A percentile compares a stretch with the other conserved stretches of the same genome.
Conservation (phyloP, 2,329 filamentous ascomycete species). For the Hypoxylon sp. region DNA sequence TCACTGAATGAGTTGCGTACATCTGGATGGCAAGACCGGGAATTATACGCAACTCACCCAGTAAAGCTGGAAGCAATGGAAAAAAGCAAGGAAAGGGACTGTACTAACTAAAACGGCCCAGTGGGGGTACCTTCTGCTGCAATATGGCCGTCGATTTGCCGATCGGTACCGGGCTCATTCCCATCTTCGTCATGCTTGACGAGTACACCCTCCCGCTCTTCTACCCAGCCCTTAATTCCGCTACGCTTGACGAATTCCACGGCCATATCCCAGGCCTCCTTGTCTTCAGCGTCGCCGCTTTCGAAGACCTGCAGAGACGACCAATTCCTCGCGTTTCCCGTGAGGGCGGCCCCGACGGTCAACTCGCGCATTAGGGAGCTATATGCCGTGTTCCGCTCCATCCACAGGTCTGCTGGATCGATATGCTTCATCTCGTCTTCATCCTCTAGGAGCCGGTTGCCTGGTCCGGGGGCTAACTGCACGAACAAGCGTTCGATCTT, state of each 20-base stretch:
- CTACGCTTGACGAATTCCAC: conserved; percentile 57
- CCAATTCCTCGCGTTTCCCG: conserved; percentile 56
- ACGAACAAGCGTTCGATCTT: conserved; percentile 68
- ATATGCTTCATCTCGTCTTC: conserved; percentile 58
- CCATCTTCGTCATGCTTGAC: conserved; percentile 52
- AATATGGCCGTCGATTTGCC: conserved; percentile 42
- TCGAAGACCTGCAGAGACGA: conserved; percentile 64
- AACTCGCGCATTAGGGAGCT: conserved; percentile 61
- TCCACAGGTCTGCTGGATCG: conserved; percentile 64
- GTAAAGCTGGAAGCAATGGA: background rate
- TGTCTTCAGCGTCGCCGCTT: conserved; percentile 64
- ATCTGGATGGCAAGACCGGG: background rate
- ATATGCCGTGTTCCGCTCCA: conserved; percentile 68
- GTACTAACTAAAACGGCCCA: conserved; percentile 40
- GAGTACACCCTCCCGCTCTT: conserved; percentile 63
- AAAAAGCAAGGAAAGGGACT: conserved; percentile 11
- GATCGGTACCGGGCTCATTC: conserved; percentile 14
- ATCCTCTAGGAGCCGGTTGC: conserved; percentile 56
- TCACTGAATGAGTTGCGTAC: background rate
- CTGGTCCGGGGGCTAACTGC: conserved; percentile 61
- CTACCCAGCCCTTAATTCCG: conserved; percentile 59
- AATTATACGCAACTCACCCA: background rate
- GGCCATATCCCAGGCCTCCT: conserved; percentile 63
- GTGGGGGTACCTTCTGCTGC: background rate
- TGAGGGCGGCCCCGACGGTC: conserved; percentile 37